phyloP scores from a whole-genome alignment of 805 yeast genomes.

The Wickerhamiella musiphila region DNA sequence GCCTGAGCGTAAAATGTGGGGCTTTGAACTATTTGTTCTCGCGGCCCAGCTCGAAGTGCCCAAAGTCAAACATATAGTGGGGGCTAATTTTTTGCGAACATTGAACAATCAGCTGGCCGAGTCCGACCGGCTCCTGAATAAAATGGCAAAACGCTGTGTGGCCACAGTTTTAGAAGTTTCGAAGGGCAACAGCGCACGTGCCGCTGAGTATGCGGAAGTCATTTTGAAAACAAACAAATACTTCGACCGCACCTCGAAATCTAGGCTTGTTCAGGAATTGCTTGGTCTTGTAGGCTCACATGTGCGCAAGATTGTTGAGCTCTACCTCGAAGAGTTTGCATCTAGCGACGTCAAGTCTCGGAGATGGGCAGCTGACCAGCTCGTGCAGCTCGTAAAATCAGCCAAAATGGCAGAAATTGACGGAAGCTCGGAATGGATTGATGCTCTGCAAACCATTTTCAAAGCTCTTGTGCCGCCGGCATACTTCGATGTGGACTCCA shows the following conservation, averaged over 20 bases:
- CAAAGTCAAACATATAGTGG: slow-evolving; percentile 13
- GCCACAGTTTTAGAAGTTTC: slow-evolving; percentile 25
- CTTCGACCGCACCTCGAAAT: slow-evolving; percentile 61
- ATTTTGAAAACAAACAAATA: slow-evolving; percentile 27
- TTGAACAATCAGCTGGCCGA: slow-evolving; percentile 63
- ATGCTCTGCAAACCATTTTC: slow-evolving; percentile 25
- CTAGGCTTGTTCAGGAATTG: slow-evolving; percentile 41
- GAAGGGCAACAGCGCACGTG: slow-evolving; percentile 23
- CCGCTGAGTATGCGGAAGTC: slow-evolving; percentile 26
- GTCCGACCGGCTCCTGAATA: slow-evolving; percentile 44
- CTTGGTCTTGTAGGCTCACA: slow-evolving; percentile 15
- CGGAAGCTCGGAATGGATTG: slow-evolving; percentile 18
- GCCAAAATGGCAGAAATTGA: slow-evolving; percentile 12
- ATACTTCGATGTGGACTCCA: slow-evolving; percentile 22
- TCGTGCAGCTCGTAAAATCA: slow-evolving; percentile 28
- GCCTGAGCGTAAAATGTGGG: slow-evolving; percentile 73
- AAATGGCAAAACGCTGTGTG: slow-evolving; percentile 41
- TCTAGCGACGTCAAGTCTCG: neutral
- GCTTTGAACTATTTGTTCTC: slow-evolving; percentile 52
- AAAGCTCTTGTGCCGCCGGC: slow-evolving; percentile 26
- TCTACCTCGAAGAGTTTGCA: slow-evolving; percentile 4
- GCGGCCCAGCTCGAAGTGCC: slow-evolving; percentile 14
- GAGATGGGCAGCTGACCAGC: slow-evolving; percentile 43
- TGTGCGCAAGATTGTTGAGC: slow-evolving; percentile 6
- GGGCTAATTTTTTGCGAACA: slow-evolving; percentile 47